A percentile compares a stretch with the other conserved stretches of the same genome.
phyloP scores from a whole-genome alignment of 306 rosid species.

The Ammopiptanthus mongolicus region DNA sequence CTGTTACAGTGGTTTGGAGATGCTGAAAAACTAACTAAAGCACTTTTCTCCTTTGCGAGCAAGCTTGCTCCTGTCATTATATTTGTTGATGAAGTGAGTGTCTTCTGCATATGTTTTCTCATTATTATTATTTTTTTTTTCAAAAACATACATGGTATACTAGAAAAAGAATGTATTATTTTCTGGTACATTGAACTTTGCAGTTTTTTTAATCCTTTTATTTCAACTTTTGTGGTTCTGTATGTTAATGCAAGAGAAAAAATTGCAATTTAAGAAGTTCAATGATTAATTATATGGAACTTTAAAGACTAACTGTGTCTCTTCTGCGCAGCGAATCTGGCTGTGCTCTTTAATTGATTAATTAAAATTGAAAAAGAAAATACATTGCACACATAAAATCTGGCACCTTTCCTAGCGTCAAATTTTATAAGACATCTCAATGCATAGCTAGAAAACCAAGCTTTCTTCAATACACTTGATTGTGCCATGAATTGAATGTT shows the following conservation, averaged over 20 bases:
- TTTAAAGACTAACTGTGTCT: not conserved
- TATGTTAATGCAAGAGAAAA: not conserved
- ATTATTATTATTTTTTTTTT: not conserved
- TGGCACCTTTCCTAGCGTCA: not conserved
- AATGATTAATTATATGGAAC: not conserved
- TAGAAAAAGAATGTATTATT: not conserved
- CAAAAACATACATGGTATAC: not conserved
- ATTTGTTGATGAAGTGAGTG: conserved; percentile 89
- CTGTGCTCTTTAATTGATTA: not conserved
- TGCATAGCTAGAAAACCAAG: not conserved
- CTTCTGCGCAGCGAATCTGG: not conserved
- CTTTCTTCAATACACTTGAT: not conserved
- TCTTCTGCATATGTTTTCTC: conserved; percentile 10
- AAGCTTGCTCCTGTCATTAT: conserved; percentile 95
- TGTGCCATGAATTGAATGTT: not conserved
- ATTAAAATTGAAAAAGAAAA: not conserved
- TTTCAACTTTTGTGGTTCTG: not conserved
- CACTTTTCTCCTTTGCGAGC: conserved; percentile 97
- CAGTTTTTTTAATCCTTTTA: not conserved
- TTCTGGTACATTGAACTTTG: not conserved
- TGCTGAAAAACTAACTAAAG: conserved; percentile 97
- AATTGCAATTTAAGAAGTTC: not conserved
- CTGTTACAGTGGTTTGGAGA: conserved; percentile 93
- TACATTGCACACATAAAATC: not conserved
- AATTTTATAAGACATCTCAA: not conserved